A percentile compares a stretch with the other conserved stretches of the same genome.
These are phyloP conservation scores for Malbranchea cinnamomea DNA, from an alignment of 2,329 filamentous ascomycete species.

Conservation along the genomic window DNA sequence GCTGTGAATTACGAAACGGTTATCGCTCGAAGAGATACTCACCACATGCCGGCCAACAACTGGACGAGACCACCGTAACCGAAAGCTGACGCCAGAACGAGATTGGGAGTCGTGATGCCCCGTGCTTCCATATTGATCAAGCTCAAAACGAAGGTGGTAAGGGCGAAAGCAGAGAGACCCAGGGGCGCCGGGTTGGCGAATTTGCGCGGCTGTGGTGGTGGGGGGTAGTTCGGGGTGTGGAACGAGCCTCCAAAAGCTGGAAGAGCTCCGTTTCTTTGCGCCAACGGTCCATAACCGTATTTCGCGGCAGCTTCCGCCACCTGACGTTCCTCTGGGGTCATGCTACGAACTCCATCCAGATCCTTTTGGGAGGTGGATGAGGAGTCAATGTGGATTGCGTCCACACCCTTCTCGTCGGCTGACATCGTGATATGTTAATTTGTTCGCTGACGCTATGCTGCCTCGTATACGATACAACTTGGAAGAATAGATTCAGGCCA, in stretches of 20 bases:
- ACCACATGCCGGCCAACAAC: conserved; percentile 77
- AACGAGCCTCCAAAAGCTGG: conserved; percentile 58
- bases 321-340: conserved; percentile 31
- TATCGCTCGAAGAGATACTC: conserved; percentile 16
- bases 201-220: conserved; percentile 47
- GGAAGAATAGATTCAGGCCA: too few relatives aligned
- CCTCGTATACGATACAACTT: too few relatives aligned
- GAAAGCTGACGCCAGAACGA: conserved; percentile 54
- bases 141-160: conserved; percentile 70
- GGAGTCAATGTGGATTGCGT: too few relatives aligned
- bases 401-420: too few relatives aligned
- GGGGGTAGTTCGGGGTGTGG: conserved; percentile 25
- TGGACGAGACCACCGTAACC: conserved; percentile 68
- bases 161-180: conserved; percentile 62
- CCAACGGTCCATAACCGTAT: conserved; percentile 37
- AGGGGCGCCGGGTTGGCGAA: conserved; percentile 68
- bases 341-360: conserved; percentile 11
- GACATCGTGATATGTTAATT: too few relatives aligned
- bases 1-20: too few relatives aligned
- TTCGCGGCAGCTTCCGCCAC: conserved; percentile 30
- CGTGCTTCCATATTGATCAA: conserved; percentile 55
- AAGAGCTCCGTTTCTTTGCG: conserved; percentile 33
- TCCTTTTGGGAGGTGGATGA: too few relatives aligned
- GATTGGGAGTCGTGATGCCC: conserved; percentile 44
- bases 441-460: too few relatives aligned